Evolutionary conservation across 768 basidiomycete species (phyloP), one percentile per base, ranked within the genome.

Genomic region (Trametes maxima): DNA sequence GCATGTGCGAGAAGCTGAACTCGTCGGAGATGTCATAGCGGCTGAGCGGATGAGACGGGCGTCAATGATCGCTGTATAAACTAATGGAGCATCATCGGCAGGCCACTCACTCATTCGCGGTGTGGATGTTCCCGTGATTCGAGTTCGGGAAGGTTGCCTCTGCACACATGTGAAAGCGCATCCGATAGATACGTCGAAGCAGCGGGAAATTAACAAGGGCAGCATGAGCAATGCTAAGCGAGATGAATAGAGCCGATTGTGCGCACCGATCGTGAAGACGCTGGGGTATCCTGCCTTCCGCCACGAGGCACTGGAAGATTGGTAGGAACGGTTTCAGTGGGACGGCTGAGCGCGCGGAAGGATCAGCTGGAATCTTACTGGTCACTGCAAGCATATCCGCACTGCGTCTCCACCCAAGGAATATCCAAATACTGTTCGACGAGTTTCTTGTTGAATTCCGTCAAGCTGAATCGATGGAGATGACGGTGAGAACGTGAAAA

Each of bases 341-440:
- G 50, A 59, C 62, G 57, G 62, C 37, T 49, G 52, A 49, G 63
- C 67, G 67, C 53, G 43, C 53, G 47, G 52, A 51, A 46, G 64
- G 33, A 67, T 63, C 69, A 64, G 39, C 60, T 25, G 28, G 50
- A 51, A 46, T 63, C 80, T 71, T 76, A 93, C 90, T 95, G 94
- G 74, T 96, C 94, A 67, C 90, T 92, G 80, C 94, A 97, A 54
- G 93, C 94, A 70, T 97, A 96, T 37, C 91, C 93, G 77, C 95
- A 96, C 78, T 89, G 81, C 58, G 95, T 97, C 79, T 92, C 86
- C 25, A 85, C 88, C 67, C 84, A 92, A 25, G 94, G 94, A 65
- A 96, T 94, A 70, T 85, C 82, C 56, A 95, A 82, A 72, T 97
- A 97, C 59, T 76, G 68, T 35, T 89, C 83, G 14, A 96, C 85